These are phyloP conservation scores for Pseudoperonospora humuli DNA, from an alignment of 352 stramenopile species.

Conservation along the genomic window DNA sequence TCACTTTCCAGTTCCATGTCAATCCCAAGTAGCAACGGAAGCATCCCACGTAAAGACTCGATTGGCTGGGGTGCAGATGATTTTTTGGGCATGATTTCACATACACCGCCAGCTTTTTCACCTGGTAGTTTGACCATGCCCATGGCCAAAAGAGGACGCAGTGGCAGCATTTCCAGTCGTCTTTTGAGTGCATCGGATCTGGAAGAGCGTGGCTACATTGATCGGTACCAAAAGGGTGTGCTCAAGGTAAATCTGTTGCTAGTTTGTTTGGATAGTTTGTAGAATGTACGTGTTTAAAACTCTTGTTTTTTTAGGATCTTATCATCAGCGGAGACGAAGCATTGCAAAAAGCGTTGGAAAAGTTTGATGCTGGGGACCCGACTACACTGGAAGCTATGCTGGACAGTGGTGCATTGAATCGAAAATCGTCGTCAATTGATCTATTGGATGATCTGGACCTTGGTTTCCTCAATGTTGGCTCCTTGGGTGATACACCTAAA, in stretches of 20 bases:
- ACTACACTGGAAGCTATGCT: conserved; percentile 81
- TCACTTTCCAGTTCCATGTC: conserved; percentile 25
- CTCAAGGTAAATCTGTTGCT: conserved; percentile 51
- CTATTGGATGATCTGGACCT: conserved; percentile 81
- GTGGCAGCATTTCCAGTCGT: conserved; percentile 77
- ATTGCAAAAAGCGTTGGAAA: conserved; percentile 84
- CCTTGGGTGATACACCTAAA: conserved; percentile 75
- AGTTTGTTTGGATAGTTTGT: not conserved
- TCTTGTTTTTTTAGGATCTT: conserved; percentile 46
- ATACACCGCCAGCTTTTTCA: conserved; percentile 88
- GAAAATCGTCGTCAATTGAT: conserved; percentile 75
- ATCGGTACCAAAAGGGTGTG: conserved; percentile 86
- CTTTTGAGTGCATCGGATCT: conserved; percentile 85
- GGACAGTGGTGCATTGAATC: conserved; percentile 74
- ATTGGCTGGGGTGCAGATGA: conserved; percentile 80
- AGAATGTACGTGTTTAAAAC: not conserved
- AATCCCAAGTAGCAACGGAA: conserved; percentile 24
- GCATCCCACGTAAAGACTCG: conserved; percentile 64
- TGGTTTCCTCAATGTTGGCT: conserved; percentile 83
- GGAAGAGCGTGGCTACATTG: conserved; percentile 86
- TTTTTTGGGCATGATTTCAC: conserved; percentile 82
- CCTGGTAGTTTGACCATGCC: conserved; percentile 83
- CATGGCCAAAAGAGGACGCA: conserved; percentile 79
- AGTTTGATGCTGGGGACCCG: conserved; percentile 81
- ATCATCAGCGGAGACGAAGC: conserved; percentile 89